phyloP scores from a whole-genome alignment of 2,329 filamentous ascomycete genomes.

The Phaeosphaeria sp. region DNA sequence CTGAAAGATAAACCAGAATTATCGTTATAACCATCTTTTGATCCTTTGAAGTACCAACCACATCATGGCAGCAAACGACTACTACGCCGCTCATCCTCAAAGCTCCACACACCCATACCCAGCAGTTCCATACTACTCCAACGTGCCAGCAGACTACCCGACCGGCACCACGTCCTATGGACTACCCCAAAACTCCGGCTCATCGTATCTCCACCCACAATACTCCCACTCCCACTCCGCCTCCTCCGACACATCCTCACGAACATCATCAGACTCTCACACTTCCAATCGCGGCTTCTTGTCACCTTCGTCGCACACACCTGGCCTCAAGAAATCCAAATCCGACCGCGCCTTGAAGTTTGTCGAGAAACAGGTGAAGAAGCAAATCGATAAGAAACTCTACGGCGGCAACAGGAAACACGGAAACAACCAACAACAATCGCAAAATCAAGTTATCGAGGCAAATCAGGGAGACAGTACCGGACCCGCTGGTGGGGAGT shows the following conservation, averaged over 20 bases:
- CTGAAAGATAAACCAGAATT: too few species aligned
- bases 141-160: conserved; percentile 7
- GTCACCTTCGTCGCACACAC: neutral
- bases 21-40: too few species aligned
- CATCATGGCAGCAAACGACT: too few species aligned
- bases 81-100: too few species aligned
- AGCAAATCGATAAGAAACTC: conserved; percentile 9
- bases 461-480: neutral
- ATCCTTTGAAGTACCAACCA: too few species aligned
- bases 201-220: neutral
- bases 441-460: neutral
- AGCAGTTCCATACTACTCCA: neutral
- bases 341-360: conserved; percentile 5
- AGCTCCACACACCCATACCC: too few species aligned
- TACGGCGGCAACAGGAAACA: neutral
- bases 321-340: conserved; percentile 2
- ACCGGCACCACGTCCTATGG: neutral
- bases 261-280: neutral
- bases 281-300: conserved; percentile 1
- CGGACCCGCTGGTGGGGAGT: neutral
- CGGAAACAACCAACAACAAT: neutral
- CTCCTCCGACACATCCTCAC: neutral
- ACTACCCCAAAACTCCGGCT: neutral
- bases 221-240: neutral
- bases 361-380: conserved; percentile 4